Base-by-base conservation (phyloP, 2,329 filamentous ascomycete species). In the Colletotrichum phormii region DNA sequence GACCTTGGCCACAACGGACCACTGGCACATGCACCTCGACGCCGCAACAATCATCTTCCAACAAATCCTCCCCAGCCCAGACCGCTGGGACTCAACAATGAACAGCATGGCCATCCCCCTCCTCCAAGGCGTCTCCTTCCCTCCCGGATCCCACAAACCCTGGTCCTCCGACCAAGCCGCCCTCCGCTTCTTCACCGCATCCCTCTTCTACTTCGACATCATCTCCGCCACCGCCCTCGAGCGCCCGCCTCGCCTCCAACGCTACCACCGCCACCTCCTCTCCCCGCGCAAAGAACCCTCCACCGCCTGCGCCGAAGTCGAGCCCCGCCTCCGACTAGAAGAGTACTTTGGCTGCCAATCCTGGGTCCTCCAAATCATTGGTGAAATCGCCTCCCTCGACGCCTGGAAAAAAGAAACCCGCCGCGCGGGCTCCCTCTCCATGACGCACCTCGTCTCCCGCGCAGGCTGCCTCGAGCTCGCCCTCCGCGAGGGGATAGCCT, bases 331-430 rank as follows among this genome's bases (percentile, higher is more conserved):
- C 51, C 81, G 82, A 63, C 82, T 91, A 67, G 85, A 87, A 61
- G 84, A 75, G 53, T 68, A 72, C 62, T 75, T 75, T 31, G 74
- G 74, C 69, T 73, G 69, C 72, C 82, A 88, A 57, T 91, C 91
- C 78, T 89, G 88, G 88, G 85, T 86, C 0, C 75, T 92, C 58
- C 80, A 88, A 58, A 81, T 85, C n/a, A 84, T 92, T 55, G 86
- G 86, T 13, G 85, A 89, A 24, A 86, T 90, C 59, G 82, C 89
- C 15, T 78, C 83, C 0, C 82, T 92, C 7, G 85, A 89, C 64
- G 83, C 85, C 1, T 90, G 87, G 86, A 92, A 91, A 79, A 85
- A 86, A 75, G 79, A 84, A 26, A 83, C 84, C 73, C 84, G 82
- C 60, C 77, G 78, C 59, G 75, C 78, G 5, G 86, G 86, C 5